phyloP scores from a whole-genome alignment of 2,329 filamentous ascomycete genomes.

The Microsporum canis region DNA sequence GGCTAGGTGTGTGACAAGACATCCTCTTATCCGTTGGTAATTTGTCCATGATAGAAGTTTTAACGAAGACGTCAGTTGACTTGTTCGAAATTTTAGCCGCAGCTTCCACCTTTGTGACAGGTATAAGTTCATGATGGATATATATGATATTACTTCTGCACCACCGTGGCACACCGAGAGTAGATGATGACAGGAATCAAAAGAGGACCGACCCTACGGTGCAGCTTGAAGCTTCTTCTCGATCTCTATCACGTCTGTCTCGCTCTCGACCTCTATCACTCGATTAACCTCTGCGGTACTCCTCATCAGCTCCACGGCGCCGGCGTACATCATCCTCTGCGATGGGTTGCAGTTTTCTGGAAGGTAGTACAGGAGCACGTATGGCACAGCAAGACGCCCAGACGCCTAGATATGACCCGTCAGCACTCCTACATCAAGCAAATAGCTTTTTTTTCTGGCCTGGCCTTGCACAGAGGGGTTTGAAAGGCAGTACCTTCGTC shows the following conservation, averaged over 20 bases:
- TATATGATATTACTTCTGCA: too few relatives aligned
- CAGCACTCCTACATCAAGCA: neutral
- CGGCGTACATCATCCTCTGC: conserved; percentile 85
- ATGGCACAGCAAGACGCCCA: conserved; percentile 77
- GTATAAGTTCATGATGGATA: too few relatives aligned
- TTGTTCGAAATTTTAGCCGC: too few relatives aligned
- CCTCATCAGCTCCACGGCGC: conserved; percentile 90
- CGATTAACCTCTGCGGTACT: conserved; percentile 82
- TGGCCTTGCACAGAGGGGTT: neutral
- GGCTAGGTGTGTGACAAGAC: neutral
- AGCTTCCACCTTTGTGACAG: too few relatives aligned
- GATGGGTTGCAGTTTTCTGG: conserved; percentile 83
- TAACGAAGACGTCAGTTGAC: neutral
- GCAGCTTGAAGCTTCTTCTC: conserved; percentile 48
- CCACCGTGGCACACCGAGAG: too few relatives aligned
- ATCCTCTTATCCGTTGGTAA: neutral
- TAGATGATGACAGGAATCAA: too few relatives aligned
- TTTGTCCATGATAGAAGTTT: neutral
- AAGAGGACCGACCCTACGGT: neutral
- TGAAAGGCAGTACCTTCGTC: conserved; percentile 52
- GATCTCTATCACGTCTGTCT: conserved; percentile 73
- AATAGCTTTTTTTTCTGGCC: neutral
- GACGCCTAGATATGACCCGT: conserved; percentile 47
- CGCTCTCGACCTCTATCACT: conserved; percentile 71
- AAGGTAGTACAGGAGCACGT: conserved; percentile 89